A percentile compares a stretch with the other conserved stretches of the same genome.
These are phyloP conservation scores for Penicillium thymicola DNA, from an alignment of 2,329 filamentous ascomycete species.

Conservation along the genomic window DNA sequence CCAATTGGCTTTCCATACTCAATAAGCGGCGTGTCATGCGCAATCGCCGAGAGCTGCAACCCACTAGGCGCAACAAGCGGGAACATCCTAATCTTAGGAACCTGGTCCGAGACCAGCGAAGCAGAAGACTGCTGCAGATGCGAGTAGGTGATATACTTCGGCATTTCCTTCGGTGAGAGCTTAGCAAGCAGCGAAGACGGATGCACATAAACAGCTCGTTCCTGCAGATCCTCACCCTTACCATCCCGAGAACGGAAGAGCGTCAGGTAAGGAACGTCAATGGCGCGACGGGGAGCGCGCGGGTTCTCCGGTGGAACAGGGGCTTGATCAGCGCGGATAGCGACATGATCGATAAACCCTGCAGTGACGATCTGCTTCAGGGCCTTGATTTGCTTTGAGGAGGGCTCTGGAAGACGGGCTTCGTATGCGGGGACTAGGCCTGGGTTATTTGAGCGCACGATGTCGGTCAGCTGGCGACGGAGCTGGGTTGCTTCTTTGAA, in stretches of 20 bases:
- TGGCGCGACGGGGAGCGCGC: constrained; percentile 75
- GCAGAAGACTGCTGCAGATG: constrained; percentile 70
- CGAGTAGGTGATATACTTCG: constrained; percentile 82
- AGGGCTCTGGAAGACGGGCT: constrained; percentile 56
- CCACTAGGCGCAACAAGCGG: constrained; percentile 76
- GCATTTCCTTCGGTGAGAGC: constrained; percentile 67
- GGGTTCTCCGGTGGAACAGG: constrained; percentile 65
- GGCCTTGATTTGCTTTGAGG: constrained; percentile 67
- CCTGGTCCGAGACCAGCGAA: constrained; percentile 54
- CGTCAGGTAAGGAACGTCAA: constrained; percentile 87
- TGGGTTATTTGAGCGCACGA: constrained; percentile 72
- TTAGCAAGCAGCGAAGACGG: constrained; percentile 77
- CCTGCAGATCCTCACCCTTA: constrained; percentile 45
- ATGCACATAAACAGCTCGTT: constrained; percentile 79
- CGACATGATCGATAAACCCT: constrained; percentile 91
- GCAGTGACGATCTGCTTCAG: constrained; percentile 89
- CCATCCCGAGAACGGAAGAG: constrained; percentile 65
- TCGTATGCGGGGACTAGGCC: constrained; percentile 40
- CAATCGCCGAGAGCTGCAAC: constrained; percentile 71
- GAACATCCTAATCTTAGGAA: constrained; percentile 78
- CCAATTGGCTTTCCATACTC: constrained; percentile 88
- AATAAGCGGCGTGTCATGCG: constrained; percentile 79
- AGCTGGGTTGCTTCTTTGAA: constrained; percentile 84
- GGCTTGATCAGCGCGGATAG: constrained; percentile 83
- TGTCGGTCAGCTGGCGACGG: constrained; percentile 74